These are phyloP conservation scores for Diaporthe sp. DNA, from an alignment of 2,329 filamentous ascomycete species.

Conservation along the genomic window DNA sequence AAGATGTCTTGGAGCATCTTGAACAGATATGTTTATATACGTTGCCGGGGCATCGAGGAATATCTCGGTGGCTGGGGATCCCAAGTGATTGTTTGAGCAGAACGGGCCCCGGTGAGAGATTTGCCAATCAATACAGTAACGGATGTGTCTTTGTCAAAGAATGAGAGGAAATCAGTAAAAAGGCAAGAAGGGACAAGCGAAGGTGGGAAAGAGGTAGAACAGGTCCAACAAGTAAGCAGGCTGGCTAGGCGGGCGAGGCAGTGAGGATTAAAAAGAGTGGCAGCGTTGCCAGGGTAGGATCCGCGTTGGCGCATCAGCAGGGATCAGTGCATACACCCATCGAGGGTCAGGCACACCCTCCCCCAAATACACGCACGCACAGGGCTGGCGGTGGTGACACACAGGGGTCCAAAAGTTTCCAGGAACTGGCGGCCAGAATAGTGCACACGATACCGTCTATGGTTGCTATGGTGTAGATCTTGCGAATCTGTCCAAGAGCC, in stretches of 20 bases:
- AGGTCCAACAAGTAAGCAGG: slow-evolving; percentile 23
- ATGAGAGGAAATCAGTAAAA: not conserved
- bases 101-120: not conserved
- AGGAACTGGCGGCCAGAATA: slow-evolving; percentile 15
- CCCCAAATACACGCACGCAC: not conserved
- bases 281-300: slow-evolving; percentile 25
- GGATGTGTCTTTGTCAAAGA: not conserved
- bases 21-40: not conserved
- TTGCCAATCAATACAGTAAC: not conserved
- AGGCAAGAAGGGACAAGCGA: slow-evolving; percentile 1
- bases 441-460: not conserved
- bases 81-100: not conserved
- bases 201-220: slow-evolving; percentile 5
- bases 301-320: slow-evolving; percentile 14
- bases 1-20: slow-evolving; percentile 40
- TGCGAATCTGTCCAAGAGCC: not conserved
- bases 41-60: slow-evolving; percentile 22
- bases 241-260: slow-evolving; percentile 23
- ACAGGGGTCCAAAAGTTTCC: slow-evolving; percentile 14
- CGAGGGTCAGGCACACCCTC: slow-evolving; percentile 4
- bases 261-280: slow-evolving; percentile 24
- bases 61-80: slow-evolving; percentile 4
- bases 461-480: not conserved
- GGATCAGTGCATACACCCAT: slow-evolving; percentile 21
- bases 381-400: slow-evolving; percentile 12